These are phyloP conservation scores for Aspergillus latus DNA, from an alignment of 2,329 filamentous ascomycete species.

Conservation along the genomic window DNA sequence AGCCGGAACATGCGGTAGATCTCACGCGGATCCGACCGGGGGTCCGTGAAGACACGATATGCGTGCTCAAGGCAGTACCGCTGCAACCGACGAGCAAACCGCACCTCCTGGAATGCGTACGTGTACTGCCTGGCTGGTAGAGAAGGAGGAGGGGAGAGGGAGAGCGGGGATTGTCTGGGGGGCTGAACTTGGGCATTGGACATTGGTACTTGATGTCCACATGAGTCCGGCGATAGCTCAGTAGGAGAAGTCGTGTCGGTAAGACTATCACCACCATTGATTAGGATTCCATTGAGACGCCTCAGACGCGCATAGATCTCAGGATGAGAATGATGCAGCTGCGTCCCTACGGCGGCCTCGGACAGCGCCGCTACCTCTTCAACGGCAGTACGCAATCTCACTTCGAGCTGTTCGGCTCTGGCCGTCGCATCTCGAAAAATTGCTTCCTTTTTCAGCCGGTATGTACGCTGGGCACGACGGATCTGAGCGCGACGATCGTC, in stretches of 20 bases:
- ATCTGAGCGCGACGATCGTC: constrained; percentile 74
- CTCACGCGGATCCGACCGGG: constrained; percentile 48
- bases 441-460: constrained; percentile 79
- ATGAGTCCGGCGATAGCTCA: no score
- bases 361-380: not conserved
- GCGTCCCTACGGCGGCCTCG: constrained; percentile 3
- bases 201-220: no score
- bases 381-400: constrained; percentile 26
- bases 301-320: not conserved
- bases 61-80: constrained; percentile 64
- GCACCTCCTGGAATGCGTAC: constrained; percentile 63
- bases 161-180: not conserved
- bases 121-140: constrained; percentile 31
- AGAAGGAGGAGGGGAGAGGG: not conserved
- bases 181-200: not conserved
- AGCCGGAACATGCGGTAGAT: constrained; percentile 67
- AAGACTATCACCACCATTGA: not conserved
- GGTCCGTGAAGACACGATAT: constrained; percentile 54
- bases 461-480: constrained; percentile 79
- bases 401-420: constrained; percentile 67
- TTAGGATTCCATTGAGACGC: not conserved
- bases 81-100: constrained; percentile 70
- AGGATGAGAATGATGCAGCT: constrained; percentile 4
- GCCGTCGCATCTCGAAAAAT: constrained; percentile 72
- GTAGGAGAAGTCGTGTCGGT: no score